phyloP scores from a whole-genome alignment of 768 basidiomycete species.

The Russula vinacea region DNA sequence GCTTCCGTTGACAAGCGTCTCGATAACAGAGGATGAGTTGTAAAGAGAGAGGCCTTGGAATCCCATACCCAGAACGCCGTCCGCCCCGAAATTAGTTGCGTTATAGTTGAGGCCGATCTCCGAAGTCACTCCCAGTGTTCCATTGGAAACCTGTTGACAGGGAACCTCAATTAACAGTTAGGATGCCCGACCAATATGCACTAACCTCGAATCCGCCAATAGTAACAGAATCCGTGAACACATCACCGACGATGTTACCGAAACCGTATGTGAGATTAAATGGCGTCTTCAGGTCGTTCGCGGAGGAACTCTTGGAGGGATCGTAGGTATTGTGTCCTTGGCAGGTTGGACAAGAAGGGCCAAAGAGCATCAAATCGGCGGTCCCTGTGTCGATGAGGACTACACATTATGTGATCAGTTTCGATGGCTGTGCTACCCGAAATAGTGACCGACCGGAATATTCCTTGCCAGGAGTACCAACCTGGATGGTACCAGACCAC shows the following conservation, averaged over 20 bases:
- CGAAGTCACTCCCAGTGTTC: background rate
- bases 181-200: background rate
- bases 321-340: background rate
- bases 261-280: no score
- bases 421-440: background rate
- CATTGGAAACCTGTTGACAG: background rate
- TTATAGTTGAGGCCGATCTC: background rate
- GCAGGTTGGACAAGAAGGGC: background rate
- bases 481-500: background rate
- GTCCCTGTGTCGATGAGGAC: background rate
- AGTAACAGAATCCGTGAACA: background rate
- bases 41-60: background rate
- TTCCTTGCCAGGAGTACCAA: background rate
- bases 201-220: background rate
- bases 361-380: background rate
- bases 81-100: background rate
- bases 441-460: background rate
- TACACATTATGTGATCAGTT: background rate
- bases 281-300: background rate
- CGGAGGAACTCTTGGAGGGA: background rate
- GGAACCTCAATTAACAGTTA: no score
- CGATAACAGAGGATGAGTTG: background rate
- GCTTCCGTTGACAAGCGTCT: background rate
- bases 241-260: accelerated
- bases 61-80: background rate